Evolutionary conservation across 2,329 filamentous ascomycete genomes (phyloP).

Genomic region (Hymenotorrendiella dingleyae): DNA sequence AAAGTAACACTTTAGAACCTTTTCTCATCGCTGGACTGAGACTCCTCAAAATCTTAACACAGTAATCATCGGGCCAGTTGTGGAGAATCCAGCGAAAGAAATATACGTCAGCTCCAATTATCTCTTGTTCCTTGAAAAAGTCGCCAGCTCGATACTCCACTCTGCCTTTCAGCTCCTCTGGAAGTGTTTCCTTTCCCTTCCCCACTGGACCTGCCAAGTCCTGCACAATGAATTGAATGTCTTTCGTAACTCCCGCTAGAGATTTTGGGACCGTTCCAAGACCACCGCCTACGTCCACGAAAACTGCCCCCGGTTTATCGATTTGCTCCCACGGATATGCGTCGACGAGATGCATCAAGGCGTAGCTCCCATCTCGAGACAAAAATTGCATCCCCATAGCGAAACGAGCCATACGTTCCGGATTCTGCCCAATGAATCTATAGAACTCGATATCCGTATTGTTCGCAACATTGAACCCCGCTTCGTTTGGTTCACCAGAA

Average conservation of each 20-base stretch:
- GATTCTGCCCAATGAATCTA: no score
- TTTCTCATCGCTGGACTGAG: slow-evolving; percentile 37
- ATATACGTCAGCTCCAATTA: slow-evolving; percentile 38
- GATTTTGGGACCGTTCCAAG: slow-evolving; percentile 19
- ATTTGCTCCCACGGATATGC: no score
- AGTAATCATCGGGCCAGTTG: slow-evolving; percentile 40
- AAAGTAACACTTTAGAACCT: no score
- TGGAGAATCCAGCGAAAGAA: slow-evolving; percentile 42
- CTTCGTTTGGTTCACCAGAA: no score
- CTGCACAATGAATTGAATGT: slow-evolving; percentile 25
- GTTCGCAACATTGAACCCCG: no score
- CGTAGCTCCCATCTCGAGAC: no score
- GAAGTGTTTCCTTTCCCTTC: slow-evolving; percentile 17
- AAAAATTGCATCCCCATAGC: no score
- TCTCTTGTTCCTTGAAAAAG: slow-evolving; percentile 39
- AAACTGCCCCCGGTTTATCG: no score
- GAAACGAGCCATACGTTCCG: no score
- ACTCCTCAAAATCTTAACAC: slow-evolving; percentile 31
- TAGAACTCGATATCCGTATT: no score
- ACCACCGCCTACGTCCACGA: slow-evolving; percentile 22
- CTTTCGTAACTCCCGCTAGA: slow-evolving; percentile 17
- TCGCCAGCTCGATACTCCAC: slow-evolving; percentile 34
- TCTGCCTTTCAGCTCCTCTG: slow-evolving; percentile 13
- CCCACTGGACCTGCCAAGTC: slow-evolving; percentile 34
- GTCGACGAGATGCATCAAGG: no score